Evolutionary conservation across 2,329 filamentous ascomycete species (phyloP), one percentile per base, ranked within the genome.

Genomic region (Fusarium sp.): DNA sequence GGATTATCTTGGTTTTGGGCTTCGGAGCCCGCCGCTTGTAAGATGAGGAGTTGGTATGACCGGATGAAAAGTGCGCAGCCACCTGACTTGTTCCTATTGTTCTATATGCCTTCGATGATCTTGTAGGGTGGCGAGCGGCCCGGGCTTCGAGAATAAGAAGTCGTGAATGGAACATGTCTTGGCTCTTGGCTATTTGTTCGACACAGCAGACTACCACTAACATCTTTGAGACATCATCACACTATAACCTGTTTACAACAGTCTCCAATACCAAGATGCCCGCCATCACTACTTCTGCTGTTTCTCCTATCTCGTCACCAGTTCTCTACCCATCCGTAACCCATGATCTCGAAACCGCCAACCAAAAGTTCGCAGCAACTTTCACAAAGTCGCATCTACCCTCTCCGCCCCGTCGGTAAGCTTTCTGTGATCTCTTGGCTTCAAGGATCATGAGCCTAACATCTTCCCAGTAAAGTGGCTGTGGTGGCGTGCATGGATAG

Each of bases 401-500:
- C 13, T 71, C 70, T 24, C 68, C 62, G n/a, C 72, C 72, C 3
- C 58, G 62, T 28, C 72, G 71, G 72, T 74, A 71, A 26, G 59
- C 5, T 22, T 22, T 22, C 20, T 5, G 20, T 22, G 3, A 22
- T 22, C 20, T 22, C 20, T 22, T 22, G 20, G 33, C 39, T 24
- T 22, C 62, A 19, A 47, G 57, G 58, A 65, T 72, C 60, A 50
- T 51, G 58, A 55, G 22, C 55, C 66, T 72, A 62, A 56, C 22
- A 19, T 37, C 22, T 8, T 19, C 35, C 17, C 47, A 79, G 78
- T 53, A 79, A 79, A 43, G 75, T 79, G 8, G 70, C 72, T 7
- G 68, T 77, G 28, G 84, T 95, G 44, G 92, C 91, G 1, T 96
- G 92, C 79, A 96, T 96, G 92, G 92, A 96, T 74, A 90, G 92